Evolutionary conservation across 352 stramenopile species (phyloP).

Genomic region (Globisporangium cederbergense): DNA sequence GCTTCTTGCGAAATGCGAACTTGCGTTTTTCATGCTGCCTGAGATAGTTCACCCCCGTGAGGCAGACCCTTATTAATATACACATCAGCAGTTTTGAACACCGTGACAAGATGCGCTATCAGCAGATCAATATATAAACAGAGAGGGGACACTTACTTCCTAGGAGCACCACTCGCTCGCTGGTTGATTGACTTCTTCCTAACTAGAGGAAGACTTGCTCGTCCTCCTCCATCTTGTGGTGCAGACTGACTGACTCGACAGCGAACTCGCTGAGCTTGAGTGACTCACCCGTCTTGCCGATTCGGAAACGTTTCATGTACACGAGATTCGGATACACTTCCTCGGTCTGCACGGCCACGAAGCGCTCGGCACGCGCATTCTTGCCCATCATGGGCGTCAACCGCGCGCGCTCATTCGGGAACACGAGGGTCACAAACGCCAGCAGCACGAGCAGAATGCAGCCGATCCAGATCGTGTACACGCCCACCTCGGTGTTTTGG

Average conservation of each 20-base stretch:
- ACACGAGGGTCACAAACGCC: conserved; percentile 41
- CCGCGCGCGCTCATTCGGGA: conserved; percentile 54
- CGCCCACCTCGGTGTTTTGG: conserved; percentile 57
- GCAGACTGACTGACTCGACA: conserved; percentile 54
- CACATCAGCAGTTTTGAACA: not conserved
- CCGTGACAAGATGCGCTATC: not conserved
- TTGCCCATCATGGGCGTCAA: conserved; percentile 41
- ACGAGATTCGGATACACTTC: conserved; percentile 72
- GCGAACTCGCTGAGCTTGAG: conserved; percentile 73
- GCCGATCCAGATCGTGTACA: conserved; percentile 32
- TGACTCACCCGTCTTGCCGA: conserved; percentile 64
- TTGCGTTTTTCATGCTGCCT: not conserved
- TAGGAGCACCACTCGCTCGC: not conserved
- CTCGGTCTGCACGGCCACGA: conserved; percentile 65
- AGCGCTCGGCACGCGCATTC: conserved; percentile 58
- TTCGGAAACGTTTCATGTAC: conserved; percentile 76
- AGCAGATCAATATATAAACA: conserved; percentile 4
- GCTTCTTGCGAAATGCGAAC: not conserved
- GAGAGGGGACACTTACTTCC: not conserved
- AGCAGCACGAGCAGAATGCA: conserved; percentile 27
- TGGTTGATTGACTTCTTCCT: not conserved
- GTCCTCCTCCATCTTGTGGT: conserved; percentile 68
- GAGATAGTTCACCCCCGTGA: not conserved
- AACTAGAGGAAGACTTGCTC: conserved; percentile 59
- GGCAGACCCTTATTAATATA: not conserved